Evolutionary conservation across 176 grass and related monocot genomes (phyloP).

Genomic region (Avena atlantica): DNA sequence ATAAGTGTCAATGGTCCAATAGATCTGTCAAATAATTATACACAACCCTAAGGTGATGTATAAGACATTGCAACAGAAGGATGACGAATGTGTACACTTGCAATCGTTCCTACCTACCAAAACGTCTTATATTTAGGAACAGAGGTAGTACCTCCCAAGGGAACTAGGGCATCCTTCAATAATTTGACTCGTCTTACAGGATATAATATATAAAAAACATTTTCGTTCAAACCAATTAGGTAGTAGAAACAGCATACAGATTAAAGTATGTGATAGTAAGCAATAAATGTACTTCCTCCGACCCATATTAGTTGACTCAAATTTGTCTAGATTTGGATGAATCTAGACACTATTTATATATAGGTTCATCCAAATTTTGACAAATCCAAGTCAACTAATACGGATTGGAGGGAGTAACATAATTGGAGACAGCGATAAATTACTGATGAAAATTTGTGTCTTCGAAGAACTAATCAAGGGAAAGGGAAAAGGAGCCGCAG

Average conservation of each 20-base stretch:
- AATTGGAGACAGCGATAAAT: not conserved
- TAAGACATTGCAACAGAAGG: not conserved
- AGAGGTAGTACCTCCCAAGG: not conserved
- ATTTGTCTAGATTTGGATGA: too few relatives aligned
- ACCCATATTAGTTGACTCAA: too few relatives aligned
- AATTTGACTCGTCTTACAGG: not conserved
- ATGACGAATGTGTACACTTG: not conserved
- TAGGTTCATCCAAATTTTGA: too few relatives aligned
- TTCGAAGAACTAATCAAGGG: not conserved
- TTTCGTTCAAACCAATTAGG: not conserved
- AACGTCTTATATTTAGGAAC: too few relatives aligned
- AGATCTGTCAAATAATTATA: constrained; percentile 13
- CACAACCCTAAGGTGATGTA: constrained; percentile 2
- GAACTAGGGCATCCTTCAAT: constrained; percentile 16
- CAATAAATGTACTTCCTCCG: not conserved
- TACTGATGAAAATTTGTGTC: not conserved
- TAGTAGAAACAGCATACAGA: constrained; percentile 15
- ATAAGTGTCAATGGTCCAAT: not conserved
- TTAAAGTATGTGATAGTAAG: not conserved
- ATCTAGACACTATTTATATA: too few relatives aligned
- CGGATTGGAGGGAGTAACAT: not conserved
- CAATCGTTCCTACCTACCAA: not conserved
- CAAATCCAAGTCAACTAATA: too few relatives aligned
- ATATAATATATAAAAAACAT: not conserved
- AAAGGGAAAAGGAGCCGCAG: not conserved